phyloP scores from a whole-genome alignment of 1,284 basidiomycete species.

The Pseudozyma flocculosa region DNA sequence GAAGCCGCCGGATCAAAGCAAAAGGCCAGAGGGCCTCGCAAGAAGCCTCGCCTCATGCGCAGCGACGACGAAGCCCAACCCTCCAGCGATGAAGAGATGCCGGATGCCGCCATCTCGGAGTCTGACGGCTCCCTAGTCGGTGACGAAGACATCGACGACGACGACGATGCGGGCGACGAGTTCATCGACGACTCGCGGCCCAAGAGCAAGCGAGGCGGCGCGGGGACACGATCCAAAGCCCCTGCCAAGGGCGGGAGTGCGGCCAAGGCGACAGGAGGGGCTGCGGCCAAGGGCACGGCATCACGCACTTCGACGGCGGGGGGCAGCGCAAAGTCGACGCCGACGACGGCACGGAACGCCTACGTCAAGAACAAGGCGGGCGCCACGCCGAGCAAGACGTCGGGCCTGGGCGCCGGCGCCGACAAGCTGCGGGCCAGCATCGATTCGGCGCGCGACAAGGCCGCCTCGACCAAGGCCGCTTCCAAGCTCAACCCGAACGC shows the following conservation, averaged over 20 bases:
- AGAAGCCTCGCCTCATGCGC: background rate
- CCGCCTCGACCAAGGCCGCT: slow-evolving; percentile 8
- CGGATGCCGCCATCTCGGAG: background rate
- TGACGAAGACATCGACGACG: slow-evolving; percentile 10
- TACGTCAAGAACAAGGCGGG: background rate
- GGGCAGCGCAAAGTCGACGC: background rate
- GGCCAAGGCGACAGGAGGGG: too few species aligned
- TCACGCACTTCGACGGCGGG: too few species aligned
- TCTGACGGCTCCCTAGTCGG: background rate
- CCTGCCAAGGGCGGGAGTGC: too few species aligned
- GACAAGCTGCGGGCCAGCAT: slow-evolving; percentile 25
- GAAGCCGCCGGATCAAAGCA: background rate
- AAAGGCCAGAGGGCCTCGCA: background rate
- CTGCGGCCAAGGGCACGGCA: background rate
- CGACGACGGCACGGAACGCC: background rate
- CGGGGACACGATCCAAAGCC: too few species aligned
- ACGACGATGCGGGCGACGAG: slow-evolving; percentile 13
- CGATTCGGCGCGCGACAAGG: slow-evolving; percentile 25
- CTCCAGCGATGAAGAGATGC: background rate
- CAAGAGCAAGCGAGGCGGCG: too few species aligned
- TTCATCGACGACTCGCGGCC: slow-evolving; percentile 12
- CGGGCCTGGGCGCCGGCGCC: background rate
- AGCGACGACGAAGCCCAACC: background rate
- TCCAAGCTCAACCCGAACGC: slow-evolving; percentile 29
- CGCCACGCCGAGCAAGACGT: background rate